phyloP scores from a whole-genome alignment of 2,329 filamentous ascomycete genomes.

The Microsporum canis region DNA sequence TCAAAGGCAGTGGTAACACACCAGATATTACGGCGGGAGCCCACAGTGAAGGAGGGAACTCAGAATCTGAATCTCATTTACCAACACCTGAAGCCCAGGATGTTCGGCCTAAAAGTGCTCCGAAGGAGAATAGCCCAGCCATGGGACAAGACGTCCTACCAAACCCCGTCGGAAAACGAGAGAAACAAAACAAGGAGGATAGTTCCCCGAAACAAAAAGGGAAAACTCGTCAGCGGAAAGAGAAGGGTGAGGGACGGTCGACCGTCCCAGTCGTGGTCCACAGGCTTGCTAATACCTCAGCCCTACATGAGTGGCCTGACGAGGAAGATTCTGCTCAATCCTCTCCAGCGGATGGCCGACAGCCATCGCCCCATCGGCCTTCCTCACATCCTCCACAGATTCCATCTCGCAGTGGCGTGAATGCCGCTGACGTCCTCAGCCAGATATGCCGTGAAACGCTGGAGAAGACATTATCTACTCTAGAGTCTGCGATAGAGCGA shows the following conservation, averaged over 20 bases:
- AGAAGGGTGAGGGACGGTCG: background rate
- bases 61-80: background rate
- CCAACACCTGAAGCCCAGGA: background rate
- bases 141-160: background rate
- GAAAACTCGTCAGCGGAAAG: background rate
- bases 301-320: constrained; percentile 18
- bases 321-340: constrained; percentile 20
- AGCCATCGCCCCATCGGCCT: constrained; percentile 20
- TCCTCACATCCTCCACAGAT: constrained; percentile 23
- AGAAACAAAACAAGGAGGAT: background rate
- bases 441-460: constrained; percentile 42
- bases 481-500: constrained; percentile 32
- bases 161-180: background rate
- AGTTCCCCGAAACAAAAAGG: background rate
- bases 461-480: constrained; percentile 34
- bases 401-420: constrained; percentile 36
- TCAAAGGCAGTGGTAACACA: background rate
- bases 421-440: constrained; percentile 42
- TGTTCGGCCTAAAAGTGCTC: background rate
- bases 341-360: constrained; percentile 15
- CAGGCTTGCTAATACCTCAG: constrained; percentile 27
- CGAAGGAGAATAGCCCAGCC: background rate
- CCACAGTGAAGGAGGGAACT: background rate
- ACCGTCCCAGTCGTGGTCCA: constrained; percentile 33
- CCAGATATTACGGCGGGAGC: background rate